Percentiles rank a stretch among this genome's conserved stretches.
phyloP scores from a whole-genome alignment of 768 basidiomycete species.

The Epithele typhae region DNA sequence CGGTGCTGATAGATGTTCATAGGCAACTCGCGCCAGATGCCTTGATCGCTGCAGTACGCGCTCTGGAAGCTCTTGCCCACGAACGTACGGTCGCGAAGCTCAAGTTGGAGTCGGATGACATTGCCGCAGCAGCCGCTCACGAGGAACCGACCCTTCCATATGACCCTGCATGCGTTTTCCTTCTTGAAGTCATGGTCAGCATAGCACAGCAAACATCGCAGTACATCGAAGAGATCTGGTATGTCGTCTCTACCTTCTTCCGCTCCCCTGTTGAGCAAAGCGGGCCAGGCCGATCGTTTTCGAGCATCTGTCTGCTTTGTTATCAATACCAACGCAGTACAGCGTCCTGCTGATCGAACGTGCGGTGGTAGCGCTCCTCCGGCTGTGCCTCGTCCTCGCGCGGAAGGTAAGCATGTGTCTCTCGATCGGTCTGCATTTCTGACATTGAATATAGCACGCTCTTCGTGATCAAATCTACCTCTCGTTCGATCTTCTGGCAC shows the following conservation, averaged over 20 bases:
- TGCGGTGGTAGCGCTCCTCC: constrained; percentile 84
- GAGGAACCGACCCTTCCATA: constrained; percentile 68
- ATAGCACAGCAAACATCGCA: constrained; percentile 73
- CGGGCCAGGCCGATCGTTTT: constrained; percentile 83
- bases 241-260: constrained; percentile 19
- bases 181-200: constrained; percentile 93
- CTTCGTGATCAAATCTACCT: constrained; percentile 93
- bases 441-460: constrained; percentile 48
- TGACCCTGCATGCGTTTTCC: constrained; percentile 92
- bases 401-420: constrained; percentile 42
- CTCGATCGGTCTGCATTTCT: constrained; percentile 1
- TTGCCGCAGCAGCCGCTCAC: constrained; percentile 24
- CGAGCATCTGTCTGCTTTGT: constrained; percentile 82
- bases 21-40: constrained; percentile 81
- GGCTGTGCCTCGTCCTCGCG: constrained; percentile 80
- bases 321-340: constrained; percentile 75
- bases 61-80: constrained; percentile 87
- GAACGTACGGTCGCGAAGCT: constrained; percentile 79
- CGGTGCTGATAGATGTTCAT: no score
- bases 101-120: constrained; percentile 66
- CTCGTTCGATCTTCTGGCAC: constrained; percentile 85
- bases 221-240: constrained; percentile 89
- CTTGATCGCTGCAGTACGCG: constrained; percentile 77
- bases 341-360: constrained; percentile 91
- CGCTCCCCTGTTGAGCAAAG: background rate